phyloP scores from a whole-genome alignment of 805 yeast species.

The Metschnikowia proteae region DNA sequence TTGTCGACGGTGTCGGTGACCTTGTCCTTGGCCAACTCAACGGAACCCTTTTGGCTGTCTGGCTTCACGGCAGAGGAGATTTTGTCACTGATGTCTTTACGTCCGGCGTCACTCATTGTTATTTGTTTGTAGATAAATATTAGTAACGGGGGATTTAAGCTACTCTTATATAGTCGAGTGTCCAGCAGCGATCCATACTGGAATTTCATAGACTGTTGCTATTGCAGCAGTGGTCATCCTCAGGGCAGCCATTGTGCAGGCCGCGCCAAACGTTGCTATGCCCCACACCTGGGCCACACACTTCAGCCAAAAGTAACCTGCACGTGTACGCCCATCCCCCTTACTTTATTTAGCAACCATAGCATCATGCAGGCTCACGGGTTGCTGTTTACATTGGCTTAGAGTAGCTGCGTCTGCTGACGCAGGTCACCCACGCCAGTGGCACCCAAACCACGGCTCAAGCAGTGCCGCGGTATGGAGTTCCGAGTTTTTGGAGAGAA shows the following conservation, averaged over 20 bases:
- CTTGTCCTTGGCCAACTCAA: slow-evolving; percentile 36
- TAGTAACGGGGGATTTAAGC: background rate
- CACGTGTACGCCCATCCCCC: background rate
- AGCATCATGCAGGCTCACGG: background rate
- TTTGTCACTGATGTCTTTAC: slow-evolving; percentile 41
- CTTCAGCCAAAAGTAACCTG: background rate
- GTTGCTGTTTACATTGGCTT: background rate
- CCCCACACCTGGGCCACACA: background rate
- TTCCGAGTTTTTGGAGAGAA: too few relatives aligned
- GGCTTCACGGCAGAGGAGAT: slow-evolving; percentile 37
- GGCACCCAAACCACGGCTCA: too few relatives aligned
- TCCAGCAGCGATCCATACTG: background rate
- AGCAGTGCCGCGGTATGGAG: too few relatives aligned
- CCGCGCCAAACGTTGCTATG: slow-evolving; percentile 1
- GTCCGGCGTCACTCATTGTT: slow-evolving; percentile 41
- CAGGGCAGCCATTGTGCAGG: slow-evolving; percentile 7
- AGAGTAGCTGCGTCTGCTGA: background rate
- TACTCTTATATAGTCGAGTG: slow-evolving; percentile 9
- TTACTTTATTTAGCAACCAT: background rate
- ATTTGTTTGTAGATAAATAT: slow-evolving; percentile 2
- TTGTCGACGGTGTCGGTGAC: slow-evolving; percentile 36
- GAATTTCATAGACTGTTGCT: background rate
- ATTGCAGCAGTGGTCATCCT: slow-evolving; percentile 1
- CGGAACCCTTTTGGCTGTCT: slow-evolving; percentile 38
- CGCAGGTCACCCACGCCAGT: too few relatives aligned